Base-by-base conservation (phyloP, 139 green algal genomes). In the Gonium pectorale region DNA sequence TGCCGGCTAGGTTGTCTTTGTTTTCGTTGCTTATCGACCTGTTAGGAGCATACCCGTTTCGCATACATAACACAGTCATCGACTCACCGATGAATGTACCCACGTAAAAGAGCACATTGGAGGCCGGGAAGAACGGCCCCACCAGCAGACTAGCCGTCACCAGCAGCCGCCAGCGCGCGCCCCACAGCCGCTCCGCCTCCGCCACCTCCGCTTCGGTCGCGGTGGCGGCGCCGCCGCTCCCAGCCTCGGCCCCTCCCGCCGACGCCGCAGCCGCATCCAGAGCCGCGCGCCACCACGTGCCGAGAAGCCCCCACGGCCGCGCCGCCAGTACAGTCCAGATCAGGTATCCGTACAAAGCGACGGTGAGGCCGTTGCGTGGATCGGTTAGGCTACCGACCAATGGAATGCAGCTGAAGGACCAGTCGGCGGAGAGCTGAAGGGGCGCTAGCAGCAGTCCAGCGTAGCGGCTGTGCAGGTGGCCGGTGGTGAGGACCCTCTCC, bases 31-130 rank as follows among this genome's bases (percentile, higher is more conserved):
- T n/a, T n/a, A n/a, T n/a, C n/a, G 9, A 9, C 9, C 46, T 22
- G 15, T 54, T 22, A 54, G 11, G 9, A 54, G 11, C 11, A 15
- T 54, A 54, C 9, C 46, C 15, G 19, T n/a, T n/a, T n/a, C n/a
- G n/a, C n/a, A n/a, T n/a, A n/a, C n/a, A n/a, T n/a, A n/a, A n/a
- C 54, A 63, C 13, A 63, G 19, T 63, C 27, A 27, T 63, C 11
- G n/a, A 5, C 79, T 9, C 67, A 86, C 79, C 91, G 13, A 97
- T 96, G 88, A 95, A 96, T 0, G 94, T 97, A 9, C 94, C 94
- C 33, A 97, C 94, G 63, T 94, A 97, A 71, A 97, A 96, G 22
- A 97, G 81, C 27, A 96, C 73, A 62, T 97, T 97, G 41, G 94
- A 94, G 24, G 94, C 93, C 0, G 94, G 94, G 35, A 97, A 87